Evolutionary conservation across 176 grass and related monocot genomes (phyloP).

Genomic region (Oryza meridionalis): DNA sequence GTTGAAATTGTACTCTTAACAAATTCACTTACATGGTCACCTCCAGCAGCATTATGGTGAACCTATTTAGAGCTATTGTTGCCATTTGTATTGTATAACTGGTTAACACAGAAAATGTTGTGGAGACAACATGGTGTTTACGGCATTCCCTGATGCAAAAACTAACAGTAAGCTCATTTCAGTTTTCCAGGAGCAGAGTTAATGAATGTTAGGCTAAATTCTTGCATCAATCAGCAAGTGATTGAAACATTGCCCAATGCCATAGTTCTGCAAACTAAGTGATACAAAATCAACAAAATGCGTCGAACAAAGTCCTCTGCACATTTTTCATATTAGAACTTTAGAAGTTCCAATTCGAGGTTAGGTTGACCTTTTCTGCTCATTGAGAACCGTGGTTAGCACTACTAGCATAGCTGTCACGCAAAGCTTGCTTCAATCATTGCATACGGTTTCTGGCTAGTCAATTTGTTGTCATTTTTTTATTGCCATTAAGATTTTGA

Average conservation of each 20-base stretch:
- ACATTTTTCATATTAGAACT: constrained; percentile 1
- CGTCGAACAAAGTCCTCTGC: no score
- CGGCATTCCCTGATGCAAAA: not conserved
- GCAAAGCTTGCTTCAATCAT: not conserved
- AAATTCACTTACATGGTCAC: not conserved
- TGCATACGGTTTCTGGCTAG: not conserved
- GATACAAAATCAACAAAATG: not conserved
- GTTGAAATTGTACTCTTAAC: not conserved
- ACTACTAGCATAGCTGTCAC: not conserved
- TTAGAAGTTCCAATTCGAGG: not conserved
- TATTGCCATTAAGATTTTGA: not conserved
- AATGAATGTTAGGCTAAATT: not conserved
- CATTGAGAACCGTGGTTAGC: not conserved
- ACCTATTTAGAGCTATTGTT: not conserved
- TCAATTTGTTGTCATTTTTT: not conserved
- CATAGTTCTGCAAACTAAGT: not conserved
- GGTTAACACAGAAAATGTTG: not conserved
- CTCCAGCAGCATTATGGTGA: not conserved
- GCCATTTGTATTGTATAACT: not conserved
- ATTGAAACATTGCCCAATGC: not conserved
- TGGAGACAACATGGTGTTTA: not conserved
- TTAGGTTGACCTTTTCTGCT: not conserved
- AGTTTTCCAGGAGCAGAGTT: constrained; percentile 4
- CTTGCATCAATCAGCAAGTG: not conserved
- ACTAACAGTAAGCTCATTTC: not conserved